Conservation (phyloP, 192 early-diverging fungal genomes). For the Entomortierella beljakovae region DNA sequence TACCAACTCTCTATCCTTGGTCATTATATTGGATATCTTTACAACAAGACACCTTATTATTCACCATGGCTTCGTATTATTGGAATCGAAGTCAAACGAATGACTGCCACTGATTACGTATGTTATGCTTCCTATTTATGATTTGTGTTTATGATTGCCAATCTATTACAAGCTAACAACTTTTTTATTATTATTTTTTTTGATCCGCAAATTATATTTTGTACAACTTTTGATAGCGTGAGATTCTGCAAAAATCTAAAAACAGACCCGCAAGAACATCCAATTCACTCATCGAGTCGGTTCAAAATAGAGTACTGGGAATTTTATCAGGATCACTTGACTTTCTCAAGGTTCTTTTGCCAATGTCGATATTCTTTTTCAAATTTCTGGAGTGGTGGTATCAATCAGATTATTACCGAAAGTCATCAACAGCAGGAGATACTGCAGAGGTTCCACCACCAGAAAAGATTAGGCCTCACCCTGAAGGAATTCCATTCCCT, state of each 20-base stretch:
- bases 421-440: constrained; percentile 52
- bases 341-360: constrained; percentile 81
- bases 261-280: constrained; percentile 26
- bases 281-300: constrained; percentile 25
- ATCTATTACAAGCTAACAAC: too few species aligned
- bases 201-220: background rate
- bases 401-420: constrained; percentile 80
- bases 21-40: constrained; percentile 87
- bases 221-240: constrained; percentile 39
- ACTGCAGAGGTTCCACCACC: constrained; percentile 79
- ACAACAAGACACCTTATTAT: constrained; percentile 84
- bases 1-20: constrained; percentile 74
- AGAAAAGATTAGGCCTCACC: constrained; percentile 76
- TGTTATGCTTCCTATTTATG: constrained; percentile 17
- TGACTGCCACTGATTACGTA: constrained; percentile 88
- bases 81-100: constrained; percentile 81
- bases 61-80: constrained; percentile 87
- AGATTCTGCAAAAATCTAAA: constrained; percentile 53
- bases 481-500: constrained; percentile 80
- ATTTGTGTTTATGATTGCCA: background rate
- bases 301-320: constrained; percentile 38
- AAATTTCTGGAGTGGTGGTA: constrained; percentile 99
- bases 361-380: constrained; percentile 93
- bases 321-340: constrained; percentile 71
- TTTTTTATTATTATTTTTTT: background rate